phyloP scores from a whole-genome alignment of 169 alveolate genomes.

The Besnoitia besnoiti region DNA sequence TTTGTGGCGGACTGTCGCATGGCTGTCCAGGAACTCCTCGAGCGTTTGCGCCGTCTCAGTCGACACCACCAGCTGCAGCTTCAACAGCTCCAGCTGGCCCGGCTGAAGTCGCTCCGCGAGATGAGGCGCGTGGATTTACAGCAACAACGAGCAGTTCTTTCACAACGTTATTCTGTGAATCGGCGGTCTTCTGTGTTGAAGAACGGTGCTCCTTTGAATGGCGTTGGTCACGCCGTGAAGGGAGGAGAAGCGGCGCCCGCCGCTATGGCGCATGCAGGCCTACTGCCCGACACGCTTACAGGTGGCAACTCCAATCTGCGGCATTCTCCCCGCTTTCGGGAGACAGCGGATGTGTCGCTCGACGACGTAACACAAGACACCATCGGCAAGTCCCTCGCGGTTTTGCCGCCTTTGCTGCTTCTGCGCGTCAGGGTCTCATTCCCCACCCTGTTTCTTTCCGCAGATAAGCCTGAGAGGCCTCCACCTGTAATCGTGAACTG shows the following conservation, averaged over 20 bases:
- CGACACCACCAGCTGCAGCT: slow-evolving; percentile 36
- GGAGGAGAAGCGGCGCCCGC: too few species aligned
- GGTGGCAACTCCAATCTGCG: too few species aligned
- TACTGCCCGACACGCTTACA: too few species aligned
- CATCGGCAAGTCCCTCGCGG: not conserved
- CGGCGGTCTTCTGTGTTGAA: too few species aligned
- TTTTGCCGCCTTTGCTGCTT: slow-evolving; percentile 2
- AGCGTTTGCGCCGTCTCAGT: not conserved
- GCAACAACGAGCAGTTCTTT: not conserved
- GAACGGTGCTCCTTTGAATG: too few species aligned
- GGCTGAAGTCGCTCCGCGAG: not conserved
- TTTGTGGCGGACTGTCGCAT: slow-evolving; percentile 30
- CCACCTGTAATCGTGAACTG: slow-evolving; percentile 32
- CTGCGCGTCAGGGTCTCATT: slow-evolving; percentile 17
- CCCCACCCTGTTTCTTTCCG: slow-evolving; percentile 19
- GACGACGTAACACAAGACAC: too few species aligned
- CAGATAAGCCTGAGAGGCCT: not conserved
- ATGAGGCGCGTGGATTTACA: not conserved
- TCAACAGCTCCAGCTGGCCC: slow-evolving; percentile 10
- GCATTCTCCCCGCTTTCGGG: too few species aligned
- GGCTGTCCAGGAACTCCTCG: slow-evolving; percentile 22
- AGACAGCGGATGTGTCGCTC: too few species aligned
- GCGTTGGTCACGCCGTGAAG: too few species aligned
- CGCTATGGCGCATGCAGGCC: too few species aligned
- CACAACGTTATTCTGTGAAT: too few species aligned